Percentiles rank a stretch among this genome's conserved stretches.
These are phyloP conservation scores for Populus ilicifolia DNA, from an alignment of 345 rosid genomes.

Conservation along the genomic window DNA sequence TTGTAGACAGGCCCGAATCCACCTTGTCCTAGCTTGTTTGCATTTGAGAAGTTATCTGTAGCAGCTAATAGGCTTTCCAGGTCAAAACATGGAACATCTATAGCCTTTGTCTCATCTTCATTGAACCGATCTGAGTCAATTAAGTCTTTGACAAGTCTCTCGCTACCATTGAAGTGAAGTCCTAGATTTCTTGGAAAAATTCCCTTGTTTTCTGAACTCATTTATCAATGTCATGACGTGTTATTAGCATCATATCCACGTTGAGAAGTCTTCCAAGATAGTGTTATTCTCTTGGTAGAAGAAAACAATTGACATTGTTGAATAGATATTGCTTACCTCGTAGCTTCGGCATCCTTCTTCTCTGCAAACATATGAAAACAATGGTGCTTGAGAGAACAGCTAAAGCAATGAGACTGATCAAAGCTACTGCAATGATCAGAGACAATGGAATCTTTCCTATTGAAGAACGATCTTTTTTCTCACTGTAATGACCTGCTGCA, in stretches of 20 bases:
- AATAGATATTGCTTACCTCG: conserved; percentile 30
- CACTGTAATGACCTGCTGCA: conserved; percentile 3
- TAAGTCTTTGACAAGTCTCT: conserved; percentile 29
- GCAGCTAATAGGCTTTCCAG: conserved; percentile 41
- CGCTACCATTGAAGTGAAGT: conserved; percentile 24
- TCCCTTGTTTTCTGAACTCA: conserved; percentile 21
- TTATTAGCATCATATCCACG: neutral
- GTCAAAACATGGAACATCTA: conserved; percentile 44
- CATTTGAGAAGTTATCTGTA: conserved; percentile 43
- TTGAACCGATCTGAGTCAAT: conserved; percentile 24
- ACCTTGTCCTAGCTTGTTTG: conserved; percentile 52
- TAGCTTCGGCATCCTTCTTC: conserved; percentile 38
- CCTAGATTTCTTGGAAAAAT: conserved; percentile 4
- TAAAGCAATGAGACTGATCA: conserved; percentile 30
- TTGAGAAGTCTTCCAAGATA: too few relatives aligned
- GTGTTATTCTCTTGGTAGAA: too few relatives aligned
- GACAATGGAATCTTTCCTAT: conserved; percentile 24
- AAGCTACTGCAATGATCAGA: conserved; percentile 35
- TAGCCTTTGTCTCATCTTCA: conserved; percentile 37
- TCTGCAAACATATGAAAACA: conserved; percentile 33
- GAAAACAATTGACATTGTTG: conserved; percentile 42
- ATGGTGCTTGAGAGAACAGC: conserved; percentile 34
- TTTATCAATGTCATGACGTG: neutral
- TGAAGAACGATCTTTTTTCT: conserved; percentile 26
- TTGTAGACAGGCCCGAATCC: conserved; percentile 69